Percentiles rank a stretch among this genome's conserved stretches.
These are phyloP conservation scores for Paraphoma sp. DNA, from an alignment of 2,329 filamentous ascomycete species.

Conservation along the genomic window DNA sequence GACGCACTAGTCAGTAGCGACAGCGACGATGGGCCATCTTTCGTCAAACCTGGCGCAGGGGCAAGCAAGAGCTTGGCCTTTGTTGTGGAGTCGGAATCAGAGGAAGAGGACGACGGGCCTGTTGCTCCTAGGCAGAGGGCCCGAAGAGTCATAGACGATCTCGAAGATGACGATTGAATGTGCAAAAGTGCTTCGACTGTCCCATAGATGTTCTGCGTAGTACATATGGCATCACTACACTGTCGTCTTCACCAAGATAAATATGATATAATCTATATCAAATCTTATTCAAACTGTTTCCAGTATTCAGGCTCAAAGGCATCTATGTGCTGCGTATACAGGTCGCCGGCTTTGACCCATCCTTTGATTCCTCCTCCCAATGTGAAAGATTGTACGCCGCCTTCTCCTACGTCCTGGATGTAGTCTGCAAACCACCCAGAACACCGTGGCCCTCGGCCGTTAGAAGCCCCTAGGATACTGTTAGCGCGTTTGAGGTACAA, in stretches of 20 bases:
- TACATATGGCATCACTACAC: background rate
- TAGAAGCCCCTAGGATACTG: constrained; percentile 34
- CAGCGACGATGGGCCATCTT: constrained; percentile 35
- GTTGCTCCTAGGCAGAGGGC: constrained; percentile 29
- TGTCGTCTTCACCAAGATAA: background rate
- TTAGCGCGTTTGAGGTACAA: background rate
- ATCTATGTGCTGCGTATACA: constrained; percentile 49
- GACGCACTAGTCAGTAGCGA: constrained; percentile 45
- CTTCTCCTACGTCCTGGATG: constrained; percentile 42
- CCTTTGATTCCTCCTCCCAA: constrained; percentile 54
- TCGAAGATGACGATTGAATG: constrained; percentile 38
- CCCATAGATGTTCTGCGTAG: background rate
- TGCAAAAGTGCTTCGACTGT: background rate
- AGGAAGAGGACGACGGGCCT: constrained; percentile 28
- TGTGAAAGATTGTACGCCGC: constrained; percentile 50
- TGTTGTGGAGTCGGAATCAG: constrained; percentile 32
- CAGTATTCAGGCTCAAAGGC: constrained; percentile 51
- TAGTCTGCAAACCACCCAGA: constrained; percentile 48
- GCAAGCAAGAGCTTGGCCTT: constrained; percentile 21
- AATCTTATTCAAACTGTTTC: constrained; percentile 42
- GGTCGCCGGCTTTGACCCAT: constrained; percentile 51
- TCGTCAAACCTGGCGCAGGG: constrained; percentile 12
- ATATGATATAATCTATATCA: background rate
- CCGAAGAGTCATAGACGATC: constrained; percentile 39
- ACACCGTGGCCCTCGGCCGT: constrained; percentile 43